Percentiles rank a stretch among this genome's conserved stretches.
Evolutionary conservation across 129 eudicot species (phyloP).

Genomic region (Solidago caesia): DNA sequence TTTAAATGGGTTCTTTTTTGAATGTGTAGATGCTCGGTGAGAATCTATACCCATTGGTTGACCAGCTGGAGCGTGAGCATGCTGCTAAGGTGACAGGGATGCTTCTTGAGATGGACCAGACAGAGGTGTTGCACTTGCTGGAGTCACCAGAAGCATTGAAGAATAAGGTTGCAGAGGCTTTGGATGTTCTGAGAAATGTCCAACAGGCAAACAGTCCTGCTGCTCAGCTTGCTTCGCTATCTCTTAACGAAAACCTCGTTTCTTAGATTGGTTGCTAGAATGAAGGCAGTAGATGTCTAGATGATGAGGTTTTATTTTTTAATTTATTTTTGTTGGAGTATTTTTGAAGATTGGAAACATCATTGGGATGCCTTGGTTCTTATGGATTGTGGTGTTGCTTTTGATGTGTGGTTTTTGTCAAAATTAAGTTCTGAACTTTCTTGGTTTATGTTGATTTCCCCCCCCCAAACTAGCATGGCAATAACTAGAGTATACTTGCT

Average conservation of each 20-base stretch:
- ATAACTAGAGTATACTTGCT: too few species aligned
- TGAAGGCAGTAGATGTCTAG: slow-evolving; percentile 33
- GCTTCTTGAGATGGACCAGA: slow-evolving; percentile 93
- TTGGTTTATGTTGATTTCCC: neutral
- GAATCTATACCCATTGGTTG: slow-evolving; percentile 77
- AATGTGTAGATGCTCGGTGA: slow-evolving; percentile 71
- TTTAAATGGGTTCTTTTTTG: neutral
- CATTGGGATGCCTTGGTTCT: slow-evolving; percentile 27
- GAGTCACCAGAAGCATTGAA: slow-evolving; percentile 86
- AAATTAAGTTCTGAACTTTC: slow-evolving; percentile 16
- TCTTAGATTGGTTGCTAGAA: slow-evolving; percentile 29
- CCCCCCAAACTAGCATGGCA: too few species aligned
- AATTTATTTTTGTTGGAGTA: slow-evolving; percentile 3
- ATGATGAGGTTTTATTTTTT: neutral
- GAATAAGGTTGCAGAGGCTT: slow-evolving; percentile 77
- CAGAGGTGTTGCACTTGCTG: slow-evolving; percentile 73
- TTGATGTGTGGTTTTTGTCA: slow-evolving; percentile 31
- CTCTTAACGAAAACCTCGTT: slow-evolving; percentile 65
- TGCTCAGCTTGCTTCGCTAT: slow-evolving; percentile 60
- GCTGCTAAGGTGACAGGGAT: slow-evolving; percentile 89
- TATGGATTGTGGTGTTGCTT: slow-evolving; percentile 27
- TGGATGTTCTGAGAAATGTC: slow-evolving; percentile 74
- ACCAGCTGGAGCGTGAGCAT: slow-evolving; percentile 79
- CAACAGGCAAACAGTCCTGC: slow-evolving; percentile 47
- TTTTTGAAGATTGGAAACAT: slow-evolving; percentile 31